phyloP scores from a whole-genome alignment of 164 flowering plant genomes.

The Nymphaea thermarum region DNA sequence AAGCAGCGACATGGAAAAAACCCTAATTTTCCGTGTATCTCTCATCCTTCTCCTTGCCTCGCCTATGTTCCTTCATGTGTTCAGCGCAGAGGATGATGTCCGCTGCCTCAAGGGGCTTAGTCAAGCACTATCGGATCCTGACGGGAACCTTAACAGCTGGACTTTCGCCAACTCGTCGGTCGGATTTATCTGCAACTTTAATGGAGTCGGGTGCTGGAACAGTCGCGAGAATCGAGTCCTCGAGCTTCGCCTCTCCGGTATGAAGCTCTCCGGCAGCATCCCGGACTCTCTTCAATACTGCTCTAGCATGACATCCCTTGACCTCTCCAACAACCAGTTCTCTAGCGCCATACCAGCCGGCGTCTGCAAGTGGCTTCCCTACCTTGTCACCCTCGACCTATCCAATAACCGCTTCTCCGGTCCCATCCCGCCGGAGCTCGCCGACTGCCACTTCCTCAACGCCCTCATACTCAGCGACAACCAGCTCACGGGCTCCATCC shows the following conservation, averaged over 20 bases:
- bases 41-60: background rate
- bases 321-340: conserved; percentile 16
- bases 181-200: conserved; percentile 20
- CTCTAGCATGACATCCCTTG: conserved; percentile 12
- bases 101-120: conserved; percentile 17
- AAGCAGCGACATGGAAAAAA: background rate
- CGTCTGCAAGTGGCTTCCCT: conserved; percentile 22
- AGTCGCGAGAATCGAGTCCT: conserved; percentile 18
- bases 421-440: conserved; percentile 16
- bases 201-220: conserved; percentile 26
- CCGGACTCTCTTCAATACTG: conserved; percentile 19
- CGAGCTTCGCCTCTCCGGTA: conserved; percentile 9
- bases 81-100: conserved; percentile 15
- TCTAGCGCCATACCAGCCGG: conserved; percentile 17
- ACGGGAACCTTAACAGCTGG: conserved; percentile 13
- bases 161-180: conserved; percentile 13
- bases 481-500: conserved; percentile 18
- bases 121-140: conserved; percentile 9
- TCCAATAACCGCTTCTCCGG: conserved; percentile 16
- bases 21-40: background rate
- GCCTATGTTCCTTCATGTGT: background rate
- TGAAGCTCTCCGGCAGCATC: conserved; percentile 9
- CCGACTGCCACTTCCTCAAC: conserved; percentile 18
- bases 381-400: conserved; percentile 19
- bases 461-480: conserved; percentile 12